phyloP scores from a whole-genome alignment of 148 eudicot genomes.

The Rhododendron vialii region DNA sequence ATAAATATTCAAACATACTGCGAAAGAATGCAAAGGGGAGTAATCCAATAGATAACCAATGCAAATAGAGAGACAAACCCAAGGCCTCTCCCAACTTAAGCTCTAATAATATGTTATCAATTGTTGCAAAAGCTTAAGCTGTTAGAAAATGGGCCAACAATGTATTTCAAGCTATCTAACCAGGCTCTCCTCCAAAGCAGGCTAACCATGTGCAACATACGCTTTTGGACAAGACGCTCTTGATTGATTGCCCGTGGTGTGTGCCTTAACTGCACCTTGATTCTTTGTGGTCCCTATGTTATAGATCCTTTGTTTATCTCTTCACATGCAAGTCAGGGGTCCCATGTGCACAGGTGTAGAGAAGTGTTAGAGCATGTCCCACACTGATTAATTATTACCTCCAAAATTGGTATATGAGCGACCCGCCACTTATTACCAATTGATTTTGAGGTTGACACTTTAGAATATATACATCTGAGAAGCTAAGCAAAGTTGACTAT shows the following conservation, averaged over 20 bases:
- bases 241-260: not conserved
- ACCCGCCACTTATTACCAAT: not conserved
- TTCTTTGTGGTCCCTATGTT: not conserved
- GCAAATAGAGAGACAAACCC: not conserved
- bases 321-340: not conserved
- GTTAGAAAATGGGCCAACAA: not conserved
- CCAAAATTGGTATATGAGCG: not conserved
- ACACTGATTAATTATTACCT: not conserved
- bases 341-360: not conserved
- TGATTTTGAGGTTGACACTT: not conserved
- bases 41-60: not conserved
- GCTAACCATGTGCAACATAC: not conserved
- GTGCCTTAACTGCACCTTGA: not conserved
- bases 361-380: not conserved
- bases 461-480: not conserved
- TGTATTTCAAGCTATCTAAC: not conserved
- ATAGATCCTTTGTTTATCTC: not conserved
- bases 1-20: not conserved
- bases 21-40: not conserved
- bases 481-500: slow-evolving; percentile 4
- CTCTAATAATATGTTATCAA: not conserved
- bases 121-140: not conserved
- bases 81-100: not conserved
- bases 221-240: not conserved
- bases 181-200: not conserved